Percentiles rank a stretch among this genome's conserved stretches.
Evolutionary conservation across 139 green algal species (phyloP).

Genomic region (Picochlorum sp.): DNA sequence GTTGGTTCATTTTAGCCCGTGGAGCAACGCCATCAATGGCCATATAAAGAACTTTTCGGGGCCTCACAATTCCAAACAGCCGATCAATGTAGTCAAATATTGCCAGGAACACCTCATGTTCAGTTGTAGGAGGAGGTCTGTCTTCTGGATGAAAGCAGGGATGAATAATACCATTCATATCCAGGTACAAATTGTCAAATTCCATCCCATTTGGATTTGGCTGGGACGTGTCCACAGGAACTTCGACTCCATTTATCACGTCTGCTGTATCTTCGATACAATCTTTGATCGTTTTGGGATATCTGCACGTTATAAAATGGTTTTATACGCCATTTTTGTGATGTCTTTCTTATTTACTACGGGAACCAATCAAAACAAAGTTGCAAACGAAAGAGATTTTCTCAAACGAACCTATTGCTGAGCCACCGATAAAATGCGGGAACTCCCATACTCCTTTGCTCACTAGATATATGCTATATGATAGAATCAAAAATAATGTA

Average conservation of each 20-base stretch:
- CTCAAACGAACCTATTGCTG: conserved; percentile 50
- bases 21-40: conserved; percentile 97
- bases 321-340: too few species aligned
- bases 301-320: conserved; percentile 41
- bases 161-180: conserved; percentile 99
- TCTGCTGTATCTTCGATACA: conserved; percentile 69
- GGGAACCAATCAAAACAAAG: background rate
- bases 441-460: conserved; percentile 76
- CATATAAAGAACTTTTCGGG: conserved; percentile 94
- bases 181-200: conserved; percentile 98
- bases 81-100: conserved; percentile 99
- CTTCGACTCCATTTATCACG: conserved; percentile 61
- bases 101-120: conserved; percentile 90
- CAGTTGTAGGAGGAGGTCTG: conserved; percentile 76
- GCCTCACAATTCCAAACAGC: conserved; percentile 92
- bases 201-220: conserved; percentile 95
- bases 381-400: too few species aligned
- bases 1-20: conserved; percentile 99
- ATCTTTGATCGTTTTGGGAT: conserved; percentile 90
- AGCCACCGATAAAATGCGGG: conserved; percentile 97
- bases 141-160: conserved; percentile 99
- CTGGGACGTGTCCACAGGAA: conserved; percentile 78
- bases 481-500: too few species aligned
- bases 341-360: background rate
- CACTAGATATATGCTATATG: too few species aligned